phyloP scores from a whole-genome alignment of 2,329 filamentous ascomycete genomes.

The Diaporthe australafricana region DNA sequence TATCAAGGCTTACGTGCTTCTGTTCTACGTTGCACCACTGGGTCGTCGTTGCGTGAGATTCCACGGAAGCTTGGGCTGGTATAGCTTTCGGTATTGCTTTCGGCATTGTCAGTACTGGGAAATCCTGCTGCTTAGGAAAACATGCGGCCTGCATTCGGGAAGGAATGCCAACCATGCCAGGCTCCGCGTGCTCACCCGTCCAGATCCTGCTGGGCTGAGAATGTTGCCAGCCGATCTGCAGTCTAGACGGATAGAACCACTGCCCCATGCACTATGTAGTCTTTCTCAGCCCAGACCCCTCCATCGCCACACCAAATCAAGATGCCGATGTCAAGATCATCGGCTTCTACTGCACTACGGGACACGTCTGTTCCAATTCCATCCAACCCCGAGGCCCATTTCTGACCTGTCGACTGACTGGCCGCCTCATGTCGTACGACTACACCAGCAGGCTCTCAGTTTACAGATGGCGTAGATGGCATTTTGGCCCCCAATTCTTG shows the following conservation, averaged over 20 bases:
- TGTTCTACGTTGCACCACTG: neutral
- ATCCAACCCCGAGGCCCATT: neutral
- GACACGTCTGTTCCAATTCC: neutral
- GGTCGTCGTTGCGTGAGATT: neutral
- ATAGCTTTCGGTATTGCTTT: neutral
- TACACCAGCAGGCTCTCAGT: neutral
- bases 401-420: slow-evolving; percentile 22
- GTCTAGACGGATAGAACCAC: neutral
- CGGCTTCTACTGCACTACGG: neutral
- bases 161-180: slow-evolving; percentile 8
- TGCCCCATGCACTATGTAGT: slow-evolving; percentile 6
- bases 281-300: slow-evolving; percentile 21
- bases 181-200: slow-evolving; percentile 15
- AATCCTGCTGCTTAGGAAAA: neutral
- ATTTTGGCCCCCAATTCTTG: slow-evolving; percentile 12
- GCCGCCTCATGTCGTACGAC: neutral
- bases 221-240: slow-evolving; percentile 19
- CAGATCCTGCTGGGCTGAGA: slow-evolving; percentile 16
- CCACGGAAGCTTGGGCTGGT: neutral
- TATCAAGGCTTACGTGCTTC: neutral
- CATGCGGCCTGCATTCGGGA: slow-evolving; percentile 5
- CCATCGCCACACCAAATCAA: slow-evolving; percentile 8
- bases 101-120: neutral
- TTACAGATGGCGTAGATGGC: neutral
- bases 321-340: neutral